A percentile compares a stretch with the other conserved stretches of the same genome.
phyloP scores from a whole-genome alignment of 1,284 basidiomycete genomes.

The Ganoderma sinense region DNA sequence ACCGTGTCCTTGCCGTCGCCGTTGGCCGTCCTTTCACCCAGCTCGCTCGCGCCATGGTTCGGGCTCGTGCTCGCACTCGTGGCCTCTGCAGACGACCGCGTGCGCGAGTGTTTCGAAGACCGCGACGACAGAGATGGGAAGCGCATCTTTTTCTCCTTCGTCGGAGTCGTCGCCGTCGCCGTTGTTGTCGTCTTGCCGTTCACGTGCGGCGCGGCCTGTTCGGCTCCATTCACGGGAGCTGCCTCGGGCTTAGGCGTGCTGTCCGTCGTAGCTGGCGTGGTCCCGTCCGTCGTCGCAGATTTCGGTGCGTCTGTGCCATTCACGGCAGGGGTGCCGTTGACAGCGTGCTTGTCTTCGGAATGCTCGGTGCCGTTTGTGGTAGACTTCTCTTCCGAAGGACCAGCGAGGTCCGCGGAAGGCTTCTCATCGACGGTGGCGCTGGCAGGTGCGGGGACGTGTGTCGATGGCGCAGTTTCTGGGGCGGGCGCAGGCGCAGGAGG shows the following conservation, averaged over 20 bases:
- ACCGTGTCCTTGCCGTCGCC: constrained; percentile 24
- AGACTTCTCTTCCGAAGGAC: constrained; percentile 19
- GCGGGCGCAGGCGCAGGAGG: not conserved
- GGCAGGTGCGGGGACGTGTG: constrained; percentile 27
- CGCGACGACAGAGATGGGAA: constrained; percentile 41
- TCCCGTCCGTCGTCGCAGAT: constrained; percentile 6
- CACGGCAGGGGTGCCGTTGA: constrained; percentile 26
- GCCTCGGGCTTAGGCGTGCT: constrained; percentile 6
- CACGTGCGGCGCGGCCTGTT: constrained; percentile 25
- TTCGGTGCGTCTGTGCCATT: constrained; percentile 7
- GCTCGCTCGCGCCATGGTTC: constrained; percentile 24
- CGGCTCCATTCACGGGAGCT: constrained; percentile 15
- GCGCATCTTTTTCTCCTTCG: constrained; percentile 38
- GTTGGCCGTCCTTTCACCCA: constrained; percentile 27
- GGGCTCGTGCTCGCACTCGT: not conserved
- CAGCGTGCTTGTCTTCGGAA: constrained; percentile 17
- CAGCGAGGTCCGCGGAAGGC: constrained; percentile 25
- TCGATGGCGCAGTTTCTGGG: constrained; percentile 21
- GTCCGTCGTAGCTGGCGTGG: constrained; percentile 14
- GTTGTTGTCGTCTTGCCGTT: constrained; percentile 15
- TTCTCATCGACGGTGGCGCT: constrained; percentile 20
- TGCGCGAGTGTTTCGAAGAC: constrained; percentile 34
- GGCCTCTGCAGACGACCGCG: constrained; percentile 29
- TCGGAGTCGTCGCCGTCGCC: constrained; percentile 20
- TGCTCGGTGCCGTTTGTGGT: constrained; percentile 28